phyloP scores from a whole-genome alignment of 139 green algal species.

The Volvox africanus region DNA sequence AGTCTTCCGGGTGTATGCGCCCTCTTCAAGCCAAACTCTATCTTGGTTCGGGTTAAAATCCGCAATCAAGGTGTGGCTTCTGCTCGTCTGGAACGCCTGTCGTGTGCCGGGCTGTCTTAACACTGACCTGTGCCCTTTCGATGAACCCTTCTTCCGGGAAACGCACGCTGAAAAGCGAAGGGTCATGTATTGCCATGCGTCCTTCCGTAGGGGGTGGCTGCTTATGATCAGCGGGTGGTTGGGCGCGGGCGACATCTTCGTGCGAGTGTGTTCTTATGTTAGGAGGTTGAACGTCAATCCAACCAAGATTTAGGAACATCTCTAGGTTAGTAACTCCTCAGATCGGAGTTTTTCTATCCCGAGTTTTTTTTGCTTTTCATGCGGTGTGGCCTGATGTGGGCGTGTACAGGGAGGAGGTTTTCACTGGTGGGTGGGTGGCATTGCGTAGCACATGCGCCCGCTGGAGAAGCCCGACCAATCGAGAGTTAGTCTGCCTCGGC shows the following conservation, averaged over 20 bases:
- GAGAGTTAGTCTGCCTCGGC: background rate
- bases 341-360: background rate
- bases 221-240: background rate
- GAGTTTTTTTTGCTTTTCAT: background rate
- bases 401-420: background rate
- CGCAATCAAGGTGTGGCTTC: background rate
- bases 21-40: background rate
- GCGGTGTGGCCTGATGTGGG: background rate
- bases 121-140: background rate
- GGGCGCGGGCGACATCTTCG: background rate
- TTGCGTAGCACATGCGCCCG: background rate
- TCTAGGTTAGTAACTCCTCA: background rate
- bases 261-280: background rate
- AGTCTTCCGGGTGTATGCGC: background rate
- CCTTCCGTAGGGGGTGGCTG: background rate
- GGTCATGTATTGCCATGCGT: constrained; percentile 14
- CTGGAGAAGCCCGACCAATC: background rate
- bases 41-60: background rate
- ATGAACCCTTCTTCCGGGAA: background rate
- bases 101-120: background rate
- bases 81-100: background rate
- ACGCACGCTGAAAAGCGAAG: constrained; percentile 22
- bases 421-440: background rate
- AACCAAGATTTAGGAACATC: background rate
- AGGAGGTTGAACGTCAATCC: background rate